phyloP scores from a whole-genome alignment of 176 grass and related monocot species.

The Cocos nucifera region DNA sequence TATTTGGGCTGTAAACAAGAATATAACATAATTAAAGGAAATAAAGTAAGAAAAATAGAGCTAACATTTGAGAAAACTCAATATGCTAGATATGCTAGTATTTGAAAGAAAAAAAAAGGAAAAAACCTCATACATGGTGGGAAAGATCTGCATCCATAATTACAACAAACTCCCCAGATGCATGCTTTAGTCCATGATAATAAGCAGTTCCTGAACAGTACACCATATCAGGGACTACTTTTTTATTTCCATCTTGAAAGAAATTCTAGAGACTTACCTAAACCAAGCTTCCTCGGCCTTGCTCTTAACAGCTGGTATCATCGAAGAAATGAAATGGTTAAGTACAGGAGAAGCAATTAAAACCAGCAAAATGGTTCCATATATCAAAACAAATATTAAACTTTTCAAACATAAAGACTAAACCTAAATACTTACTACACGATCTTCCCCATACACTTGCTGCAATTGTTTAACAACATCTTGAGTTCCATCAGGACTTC shows the following conservation, averaged over 20 bases:
- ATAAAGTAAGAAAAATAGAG: neutral
- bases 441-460: constrained; percentile 83
- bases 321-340: constrained; percentile 20
- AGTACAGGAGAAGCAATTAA: too few species aligned
- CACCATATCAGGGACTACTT: neutral
- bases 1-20: constrained; percentile 73
- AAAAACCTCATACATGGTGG: constrained; percentile 58
- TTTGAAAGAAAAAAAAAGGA: neutral
- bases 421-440: constrained; percentile 52
- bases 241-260: too few species aligned
- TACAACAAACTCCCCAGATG: constrained; percentile 75
- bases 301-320: constrained; percentile 60
- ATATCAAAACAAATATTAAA: too few species aligned
- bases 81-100: neutral
- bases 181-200: constrained; percentile 84
- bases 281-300: constrained; percentile 83
- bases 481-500: constrained; percentile 97
- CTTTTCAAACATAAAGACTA: neutral
- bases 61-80: neutral
- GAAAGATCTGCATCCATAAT: constrained; percentile 97
- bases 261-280: constrained; percentile 40
- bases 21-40: constrained; percentile 26
- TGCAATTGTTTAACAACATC: constrained; percentile 92
- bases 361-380: too few species aligned
- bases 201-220: constrained; percentile 76